Base-by-base conservation (phyloP, 2,329 filamentous ascomycete species). In the Pseudocercospora crystallina region DNA sequence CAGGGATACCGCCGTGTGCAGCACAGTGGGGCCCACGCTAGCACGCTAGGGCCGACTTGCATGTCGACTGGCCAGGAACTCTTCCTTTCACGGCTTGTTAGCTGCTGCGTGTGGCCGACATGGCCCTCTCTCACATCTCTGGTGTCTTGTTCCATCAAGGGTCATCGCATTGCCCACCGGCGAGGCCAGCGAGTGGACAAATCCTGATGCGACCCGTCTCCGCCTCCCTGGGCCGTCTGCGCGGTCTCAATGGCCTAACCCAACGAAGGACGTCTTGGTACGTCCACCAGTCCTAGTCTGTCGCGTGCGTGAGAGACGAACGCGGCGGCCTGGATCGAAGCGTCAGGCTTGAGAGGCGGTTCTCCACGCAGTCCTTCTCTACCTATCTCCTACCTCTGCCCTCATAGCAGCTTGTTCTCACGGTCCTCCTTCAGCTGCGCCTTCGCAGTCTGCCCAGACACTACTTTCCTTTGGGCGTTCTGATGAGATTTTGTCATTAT, bases 371-470 rank as follows among this genome's bases (percentile, higher is more conserved):
- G 20, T 34, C 33, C 31, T 37, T 33, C 14, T 36, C 51, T 43
- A 39, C 40, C 43, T 51, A 36, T 47, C 40, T 32, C 29, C 29
- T 49, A 14, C 47, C 43, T 17, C 48, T 40, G 30, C 41, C 32
- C 45, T 14, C 35, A 38, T 33, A 26, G 4, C 20, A 26, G 20
- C 20, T 26, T 26, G 20, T 26, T 26, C 20, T 26, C 46, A 47
- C 20, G 35, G 45, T 47, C 47, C 44, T 50, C 43, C 5, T 44
- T 50, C 47, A 48, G 43, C 47, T 51, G 40, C 47, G 43, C 47
- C 17, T 20, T 31, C 43, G 32, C 43, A 20, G 39, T 41, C 51
- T 48, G 43, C 47, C 30, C 47, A 20, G 47, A 54, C 51, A 37
- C 37, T 37, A 32, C 40, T 44, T 36, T 43, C 45, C 14, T 47